A percentile compares a stretch with the other conserved stretches of the same genome.
Conservation (phyloP, 345 rosid species). For the rapeseed (Brassica napus) region DNA sequence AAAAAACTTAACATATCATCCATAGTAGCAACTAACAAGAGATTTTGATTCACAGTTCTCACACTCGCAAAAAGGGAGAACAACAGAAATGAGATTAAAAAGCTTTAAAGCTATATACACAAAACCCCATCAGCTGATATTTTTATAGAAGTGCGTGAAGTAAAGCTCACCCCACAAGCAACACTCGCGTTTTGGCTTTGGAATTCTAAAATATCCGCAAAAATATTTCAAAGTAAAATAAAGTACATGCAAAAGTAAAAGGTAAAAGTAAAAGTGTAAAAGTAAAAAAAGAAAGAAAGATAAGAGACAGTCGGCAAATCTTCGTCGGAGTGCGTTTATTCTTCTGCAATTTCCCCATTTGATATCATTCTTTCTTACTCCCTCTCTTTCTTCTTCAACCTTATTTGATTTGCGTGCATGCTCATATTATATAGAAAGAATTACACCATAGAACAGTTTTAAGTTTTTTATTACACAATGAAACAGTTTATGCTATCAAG, state of each 20-base stretch:
- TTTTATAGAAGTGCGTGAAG: conserved; percentile 28
- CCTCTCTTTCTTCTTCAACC: neutral
- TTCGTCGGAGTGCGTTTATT: conserved; percentile 57
- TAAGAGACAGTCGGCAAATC: conserved; percentile 39
- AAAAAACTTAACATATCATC: neutral
- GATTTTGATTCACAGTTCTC: neutral
- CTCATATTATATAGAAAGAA: neutral
- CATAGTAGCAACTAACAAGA: neutral
- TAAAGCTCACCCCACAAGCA: conserved; percentile 28
- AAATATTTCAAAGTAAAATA: conserved; percentile 27
- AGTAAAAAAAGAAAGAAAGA: conserved; percentile 6
- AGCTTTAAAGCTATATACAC: neutral
- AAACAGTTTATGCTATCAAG: no score
- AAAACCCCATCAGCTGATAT: conserved; percentile 7
- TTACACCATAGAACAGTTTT: no score
- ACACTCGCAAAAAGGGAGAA: neutral
- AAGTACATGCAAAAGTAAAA: conserved; percentile 37
- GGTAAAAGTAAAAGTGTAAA: conserved; percentile 31
- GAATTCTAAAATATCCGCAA: neutral
- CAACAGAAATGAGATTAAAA: neutral
- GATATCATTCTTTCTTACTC: conserved; percentile 36
- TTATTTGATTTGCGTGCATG: neutral
- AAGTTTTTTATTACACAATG: no score
- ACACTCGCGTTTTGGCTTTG: conserved; percentile 23
- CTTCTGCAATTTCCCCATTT: conserved; percentile 31